These are phyloP conservation scores for Tephrocybe sp. DNA, from an alignment of 768 basidiomycete genomes.

Conservation along the genomic window DNA sequence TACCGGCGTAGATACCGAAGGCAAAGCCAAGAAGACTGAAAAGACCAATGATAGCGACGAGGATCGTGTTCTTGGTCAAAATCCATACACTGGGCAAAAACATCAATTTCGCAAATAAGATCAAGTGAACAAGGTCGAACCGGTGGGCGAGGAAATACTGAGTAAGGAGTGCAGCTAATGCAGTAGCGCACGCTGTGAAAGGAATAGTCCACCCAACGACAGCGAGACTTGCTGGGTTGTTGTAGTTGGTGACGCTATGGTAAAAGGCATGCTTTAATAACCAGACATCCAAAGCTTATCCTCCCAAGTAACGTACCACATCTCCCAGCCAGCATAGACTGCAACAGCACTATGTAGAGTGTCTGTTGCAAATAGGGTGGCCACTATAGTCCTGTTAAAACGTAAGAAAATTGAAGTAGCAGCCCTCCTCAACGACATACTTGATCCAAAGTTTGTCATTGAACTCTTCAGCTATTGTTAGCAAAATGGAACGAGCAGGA, in stretches of 20 bases:
- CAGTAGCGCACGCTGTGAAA: conserved; percentile 45
- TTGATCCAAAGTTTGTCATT: conserved; percentile 30
- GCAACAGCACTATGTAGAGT: conserved; percentile 33
- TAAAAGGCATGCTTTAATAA: not conserved
- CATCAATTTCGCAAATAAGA: not conserved
- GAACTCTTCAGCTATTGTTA: conserved; percentile 23
- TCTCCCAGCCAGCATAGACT: conserved; percentile 29
- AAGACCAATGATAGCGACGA: conserved; percentile 33
- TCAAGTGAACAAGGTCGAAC: conserved; percentile 22
- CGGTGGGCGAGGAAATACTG: conserved; percentile 47
- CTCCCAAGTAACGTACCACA: conserved; percentile 15
- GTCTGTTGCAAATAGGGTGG: conserved; percentile 27
- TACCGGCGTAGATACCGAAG: conserved; percentile 40
- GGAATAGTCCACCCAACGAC: conserved; percentile 46
- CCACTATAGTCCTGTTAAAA: conserved; percentile 25
- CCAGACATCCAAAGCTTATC: not conserved
- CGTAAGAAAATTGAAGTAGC: not conserved
- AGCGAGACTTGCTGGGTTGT: conserved; percentile 32
- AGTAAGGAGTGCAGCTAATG: conserved; percentile 46
- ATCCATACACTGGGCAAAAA: conserved; percentile 26
- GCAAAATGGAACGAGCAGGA: not conserved
- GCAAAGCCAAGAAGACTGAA: conserved; percentile 37
- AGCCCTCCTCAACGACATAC: conserved; percentile 8
- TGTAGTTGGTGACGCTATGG: conserved; percentile 36
- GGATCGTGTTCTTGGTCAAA: conserved; percentile 31